Base-by-base conservation (phyloP, 148 eudicot genomes). In the Cornus suecica region DNA sequence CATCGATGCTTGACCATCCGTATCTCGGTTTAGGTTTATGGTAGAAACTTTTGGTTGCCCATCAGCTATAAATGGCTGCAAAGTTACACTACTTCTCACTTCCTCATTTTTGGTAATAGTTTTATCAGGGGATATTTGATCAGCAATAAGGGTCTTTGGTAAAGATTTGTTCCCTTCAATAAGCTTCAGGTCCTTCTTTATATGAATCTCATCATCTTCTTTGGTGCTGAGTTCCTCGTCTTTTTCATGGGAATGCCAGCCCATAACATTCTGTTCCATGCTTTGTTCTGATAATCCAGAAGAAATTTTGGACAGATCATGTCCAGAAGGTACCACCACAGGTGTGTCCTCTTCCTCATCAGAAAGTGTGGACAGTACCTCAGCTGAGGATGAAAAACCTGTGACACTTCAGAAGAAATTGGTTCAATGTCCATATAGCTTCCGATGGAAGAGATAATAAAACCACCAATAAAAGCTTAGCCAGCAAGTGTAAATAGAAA, bases 301-400 rank as follows among this genome's bases (percentile, higher is more conserved):
- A 80, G 76, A 76, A 71, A 42, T 60, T 52, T 58, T 69, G 29
- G 87, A 70, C 65, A 41, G 20, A 52, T n/a, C 67, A 37, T 73
- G 34, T 65, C 78, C 77, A 27, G 82, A 79, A 61, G 69, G n/a
- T 24, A 62, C 69, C 68, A 78, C 65, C 24, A 37, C 45, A 74
- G 89, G 54, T 70, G 74, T 66, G 62, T 70, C 83, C 66, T 85
- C 84, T 78, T 83, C 92, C 76, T 83, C 88, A 52, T 84, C 83
- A 70, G 82, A 79, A 61, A 54, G 72, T 25, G 78, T 65, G 60
- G 81, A 79, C 27, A 67, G 74, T 62, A 29, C 69, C 72, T 75
- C 79, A 77, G 77, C 70, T 74, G 78, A 77, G 74, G 34, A 70
- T 63, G 86, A 73, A 82, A 80, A 69, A 67, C 85, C 94, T 74